Conservation (phyloP, 176 grass and related monocot genomes). For the Thinopyrum elongatum region DNA sequence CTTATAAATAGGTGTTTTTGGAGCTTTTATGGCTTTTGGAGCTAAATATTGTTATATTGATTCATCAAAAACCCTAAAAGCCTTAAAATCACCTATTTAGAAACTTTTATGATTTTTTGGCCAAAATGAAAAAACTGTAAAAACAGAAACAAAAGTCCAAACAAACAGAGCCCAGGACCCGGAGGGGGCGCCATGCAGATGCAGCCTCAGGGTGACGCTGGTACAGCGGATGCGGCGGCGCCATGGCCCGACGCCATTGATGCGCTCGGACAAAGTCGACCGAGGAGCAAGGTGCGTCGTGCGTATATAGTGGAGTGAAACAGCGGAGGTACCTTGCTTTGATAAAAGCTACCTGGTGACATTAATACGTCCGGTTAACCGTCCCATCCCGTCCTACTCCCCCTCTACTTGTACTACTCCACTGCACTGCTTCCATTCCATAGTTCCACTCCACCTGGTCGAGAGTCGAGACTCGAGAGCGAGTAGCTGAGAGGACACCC, state of each 20-base stretch:
- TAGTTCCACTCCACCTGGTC: neutral
- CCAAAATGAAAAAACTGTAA: no score
- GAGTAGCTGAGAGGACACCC: neutral
- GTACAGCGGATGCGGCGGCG: neutral
- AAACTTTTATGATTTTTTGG: no score
- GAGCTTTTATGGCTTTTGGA: no score
- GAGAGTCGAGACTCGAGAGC: neutral
- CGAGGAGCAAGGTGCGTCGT: neutral
- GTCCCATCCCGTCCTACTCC: neutral
- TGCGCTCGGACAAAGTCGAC: neutral
- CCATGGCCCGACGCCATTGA: slow-evolving; percentile 15
- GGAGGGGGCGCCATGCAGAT: neutral
- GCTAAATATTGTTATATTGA: no score
- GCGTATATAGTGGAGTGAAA: neutral
- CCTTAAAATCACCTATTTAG: no score
- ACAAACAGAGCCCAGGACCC: no score
- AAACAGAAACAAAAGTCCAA: no score
- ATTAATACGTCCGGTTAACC: neutral
- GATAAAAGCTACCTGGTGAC: neutral
- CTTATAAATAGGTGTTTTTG: no score
- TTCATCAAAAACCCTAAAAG: no score
- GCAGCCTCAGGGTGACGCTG: neutral
- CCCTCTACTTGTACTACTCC: neutral
- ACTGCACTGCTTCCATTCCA: neutral
- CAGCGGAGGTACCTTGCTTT: neutral